Base-by-base conservation (phyloP, 441 rosid genomes). In the Adansonia madagascariensis region DNA sequence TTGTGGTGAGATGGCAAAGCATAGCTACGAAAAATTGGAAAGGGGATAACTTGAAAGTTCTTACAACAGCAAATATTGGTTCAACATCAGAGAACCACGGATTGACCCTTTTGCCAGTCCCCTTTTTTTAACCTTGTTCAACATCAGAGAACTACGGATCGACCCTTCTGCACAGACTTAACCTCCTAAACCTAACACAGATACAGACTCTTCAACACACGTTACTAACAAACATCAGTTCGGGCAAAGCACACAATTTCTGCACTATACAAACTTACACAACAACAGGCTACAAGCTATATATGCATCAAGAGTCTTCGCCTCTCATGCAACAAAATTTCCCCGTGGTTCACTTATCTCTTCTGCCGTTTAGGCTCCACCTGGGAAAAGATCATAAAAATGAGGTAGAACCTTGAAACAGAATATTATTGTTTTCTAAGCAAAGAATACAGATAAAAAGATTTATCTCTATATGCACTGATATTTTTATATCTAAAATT, bases 351-450 rank as follows among this genome's bases (percentile, higher is more conserved):
- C 1, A 72, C 77, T 88, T 78, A 88, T 80, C 85, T 83, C 88
- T 86, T 86, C 71, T 82, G 84, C 6, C 92, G 84, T 84, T 89
- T 89, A 69, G 84, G 22, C 49, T 89, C 92, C 77, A 86, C 84
- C 92, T 89, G 90, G 39, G 75, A 80, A 59, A 41, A 68, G 59
- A 65, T 57, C 62, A 41, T n/a, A 46, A 18, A n/a, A 22, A 22
- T 43, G 18, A 74, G 20, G 8, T 12, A 73, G 76, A 56, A 55
- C 14, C 39, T 59, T 18, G 1, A 59, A 43, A 59, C n/a, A 41
- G 46, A 50, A 20, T 6, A 59, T 59, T 9, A 39, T 17, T 14
- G 15, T 57, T 73, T 59, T 22, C 35, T 15, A 56, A 47, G 22
- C 59, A 22, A 47, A 50, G 27, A 31, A 71, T 15, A 27, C 60